Conservation (phyloP, 179 eudicot genomes). For the Beta lomatogona region DNA sequence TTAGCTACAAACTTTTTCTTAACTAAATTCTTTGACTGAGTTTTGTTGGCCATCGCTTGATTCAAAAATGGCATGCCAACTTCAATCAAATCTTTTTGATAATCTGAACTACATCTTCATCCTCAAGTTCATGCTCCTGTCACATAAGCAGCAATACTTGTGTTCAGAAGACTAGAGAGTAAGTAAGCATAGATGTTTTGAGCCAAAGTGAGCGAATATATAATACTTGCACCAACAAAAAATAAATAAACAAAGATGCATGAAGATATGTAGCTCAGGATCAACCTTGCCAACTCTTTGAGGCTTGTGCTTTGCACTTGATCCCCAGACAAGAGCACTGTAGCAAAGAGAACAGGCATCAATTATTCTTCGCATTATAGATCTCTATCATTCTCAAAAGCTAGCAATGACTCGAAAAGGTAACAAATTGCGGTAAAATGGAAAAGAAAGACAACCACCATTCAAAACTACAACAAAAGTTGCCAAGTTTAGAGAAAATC, state of each 20-base stretch:
- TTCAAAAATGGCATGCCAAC: neutral
- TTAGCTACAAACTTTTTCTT: neutral
- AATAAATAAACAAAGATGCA: neutral
- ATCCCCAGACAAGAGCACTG: conserved; percentile 99
- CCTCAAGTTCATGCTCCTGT: conserved; percentile 61
- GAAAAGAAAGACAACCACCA: neutral
- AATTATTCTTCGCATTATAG: neutral
- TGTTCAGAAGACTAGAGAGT: neutral
- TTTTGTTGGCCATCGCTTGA: neutral
- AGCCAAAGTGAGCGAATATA: neutral
- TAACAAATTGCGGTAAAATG: neutral
- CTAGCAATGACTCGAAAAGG: conserved; percentile 2
- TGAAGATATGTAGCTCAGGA: neutral
- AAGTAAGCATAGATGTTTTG: neutral
- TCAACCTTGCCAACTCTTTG: conserved; percentile 97
- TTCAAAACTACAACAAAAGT: neutral
- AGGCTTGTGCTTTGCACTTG: conserved; percentile 95
- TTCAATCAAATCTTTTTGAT: conserved; percentile 46
- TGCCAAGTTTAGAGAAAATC: too few species aligned
- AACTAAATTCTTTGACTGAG: neutral
- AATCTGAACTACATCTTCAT: conserved; percentile 60
- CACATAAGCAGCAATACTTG: neutral
- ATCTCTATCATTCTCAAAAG: too few species aligned
- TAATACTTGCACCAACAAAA: neutral
- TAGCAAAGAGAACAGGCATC: conserved; percentile 19